Evolutionary conservation across 1,284 basidiomycete genomes (phyloP), one percentile per base, ranked within the genome.

Genomic region (Apiotrichum laibachii): DNA sequence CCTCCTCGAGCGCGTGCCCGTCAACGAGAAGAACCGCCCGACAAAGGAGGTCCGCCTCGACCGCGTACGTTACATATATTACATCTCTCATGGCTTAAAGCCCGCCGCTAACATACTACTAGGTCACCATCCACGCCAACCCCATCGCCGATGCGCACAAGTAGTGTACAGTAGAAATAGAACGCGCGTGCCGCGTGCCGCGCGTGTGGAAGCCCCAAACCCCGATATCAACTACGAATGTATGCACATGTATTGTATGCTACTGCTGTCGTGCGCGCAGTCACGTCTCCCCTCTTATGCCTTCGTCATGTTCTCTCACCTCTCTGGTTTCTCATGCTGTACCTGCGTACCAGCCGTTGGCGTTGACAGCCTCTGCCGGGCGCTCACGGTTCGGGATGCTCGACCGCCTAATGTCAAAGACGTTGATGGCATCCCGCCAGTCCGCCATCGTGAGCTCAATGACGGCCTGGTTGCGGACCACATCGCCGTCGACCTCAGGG

Each of bases 121-220:
- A 93, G 89, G 81, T 96, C 42, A 93, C 90, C 12, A 89, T 98
- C 37, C 95, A 99, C 73, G 89, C 94, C 37, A 99, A 99, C 77
- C 95, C 95, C 8, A 74, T 79, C 15, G 77, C 77, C 11, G 73
- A 79, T n/a, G 68, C 67, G n/a, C 61, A 63, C 12, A 65, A 66
- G 61, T 66, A 63, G 53, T 18, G 39, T 43, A 47, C 37, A 47
- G 16, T 47, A 47, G 45, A 47, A 26, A 33, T 37, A 37, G 37
- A 37, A 31, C 26, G 26, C 26, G 26, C 26, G 26, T 31, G 26
- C 7, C 26, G 26, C 26, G 26, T 31, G 7, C 26, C 26, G 26
- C 26, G 26, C 26, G 26, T 7, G 26, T 7, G 26, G 37, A 37
- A 37, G 5, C 11, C 12, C 11, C 11, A 37, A 37, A 37, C 11